A percentile compares a stretch with the other conserved stretches of the same genome.
Evolutionary conservation across 1,139 yeast genomes (phyloP).

Genomic region (Chernovozyma aurita): DNA sequence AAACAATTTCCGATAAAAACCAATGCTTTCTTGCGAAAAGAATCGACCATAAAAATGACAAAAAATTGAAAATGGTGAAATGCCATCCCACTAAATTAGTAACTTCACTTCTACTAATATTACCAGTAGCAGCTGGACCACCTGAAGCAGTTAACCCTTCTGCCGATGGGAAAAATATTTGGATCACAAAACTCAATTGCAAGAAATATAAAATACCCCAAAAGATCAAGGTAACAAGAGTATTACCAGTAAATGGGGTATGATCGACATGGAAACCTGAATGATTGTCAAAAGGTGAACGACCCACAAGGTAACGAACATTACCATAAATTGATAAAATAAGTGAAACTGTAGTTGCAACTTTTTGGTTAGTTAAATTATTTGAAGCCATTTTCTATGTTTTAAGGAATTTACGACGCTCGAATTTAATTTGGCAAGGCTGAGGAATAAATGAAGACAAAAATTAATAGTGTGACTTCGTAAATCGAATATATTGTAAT

Average conservation of each 20-base stretch:
- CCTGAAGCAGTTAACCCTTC: constrained; percentile 13
- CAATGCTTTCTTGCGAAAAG: constrained; percentile 55
- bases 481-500: too few relatives aligned
- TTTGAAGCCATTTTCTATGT: neutral
- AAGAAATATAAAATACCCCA: constrained; percentile 53
- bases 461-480: too few relatives aligned
- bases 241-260: constrained; percentile 69
- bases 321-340: constrained; percentile 52
- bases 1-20: constrained; percentile 52
- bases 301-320: constrained; percentile 49
- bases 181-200: constrained; percentile 52
- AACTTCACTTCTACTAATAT: constrained; percentile 20
- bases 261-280: constrained; percentile 39
- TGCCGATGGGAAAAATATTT: constrained; percentile 45
- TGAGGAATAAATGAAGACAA: too few relatives aligned
- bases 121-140: constrained; percentile 5
- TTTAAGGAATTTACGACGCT: too few relatives aligned
- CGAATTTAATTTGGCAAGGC: too few relatives aligned
- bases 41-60: constrained; percentile 58
- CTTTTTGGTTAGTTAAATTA: constrained; percentile 28
- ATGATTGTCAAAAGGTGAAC: constrained; percentile 40
- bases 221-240: constrained; percentile 47
- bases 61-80: constrained; percentile 56
- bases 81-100: constrained; percentile 50
- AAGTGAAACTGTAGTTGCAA: constrained; percentile 46